Conservation (phyloP, 495 filamentous ascomycete species). For the Neurospora terricola region DNA sequence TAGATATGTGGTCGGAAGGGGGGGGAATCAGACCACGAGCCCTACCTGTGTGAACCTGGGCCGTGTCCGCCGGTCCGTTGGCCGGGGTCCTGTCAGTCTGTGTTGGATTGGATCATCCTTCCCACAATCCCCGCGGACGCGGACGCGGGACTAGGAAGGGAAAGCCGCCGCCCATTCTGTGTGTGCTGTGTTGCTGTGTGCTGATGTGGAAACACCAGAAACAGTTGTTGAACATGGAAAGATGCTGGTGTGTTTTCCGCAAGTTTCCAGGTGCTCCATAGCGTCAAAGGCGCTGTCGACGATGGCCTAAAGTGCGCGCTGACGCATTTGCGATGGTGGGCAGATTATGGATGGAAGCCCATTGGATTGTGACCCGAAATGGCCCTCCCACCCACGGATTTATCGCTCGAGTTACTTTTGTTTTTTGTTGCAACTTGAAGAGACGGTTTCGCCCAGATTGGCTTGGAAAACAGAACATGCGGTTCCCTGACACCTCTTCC, state of each 20-base stretch:
- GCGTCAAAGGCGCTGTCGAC: neutral
- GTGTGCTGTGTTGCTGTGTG: neutral
- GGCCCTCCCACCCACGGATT: neutral
- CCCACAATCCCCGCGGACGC: neutral
- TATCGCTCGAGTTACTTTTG: neutral
- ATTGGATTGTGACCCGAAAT: neutral
- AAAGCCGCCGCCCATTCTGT: neutral
- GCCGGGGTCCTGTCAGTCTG: neutral
- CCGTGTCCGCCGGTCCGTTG: neutral
- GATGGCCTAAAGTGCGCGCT: neutral
- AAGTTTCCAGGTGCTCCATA: neutral
- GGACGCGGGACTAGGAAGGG: neutral
- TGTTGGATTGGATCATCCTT: neutral
- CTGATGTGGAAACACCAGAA: neutral
- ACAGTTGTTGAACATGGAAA: neutral
- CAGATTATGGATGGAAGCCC: neutral
- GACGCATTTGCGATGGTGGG: neutral
- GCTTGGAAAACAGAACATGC: neutral
- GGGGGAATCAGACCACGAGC: neutral
- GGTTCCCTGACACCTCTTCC: neutral
- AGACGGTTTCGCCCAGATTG: neutral
- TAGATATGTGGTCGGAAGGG: neutral
- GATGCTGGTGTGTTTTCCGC: neutral
- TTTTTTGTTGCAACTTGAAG: neutral
- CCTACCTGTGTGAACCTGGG: neutral